Evolutionary conservation across 371 early-diverging fungal species (phyloP), one percentile per base, ranked within the genome.

Genomic region (Lichtheimia corymbifera): DNA sequence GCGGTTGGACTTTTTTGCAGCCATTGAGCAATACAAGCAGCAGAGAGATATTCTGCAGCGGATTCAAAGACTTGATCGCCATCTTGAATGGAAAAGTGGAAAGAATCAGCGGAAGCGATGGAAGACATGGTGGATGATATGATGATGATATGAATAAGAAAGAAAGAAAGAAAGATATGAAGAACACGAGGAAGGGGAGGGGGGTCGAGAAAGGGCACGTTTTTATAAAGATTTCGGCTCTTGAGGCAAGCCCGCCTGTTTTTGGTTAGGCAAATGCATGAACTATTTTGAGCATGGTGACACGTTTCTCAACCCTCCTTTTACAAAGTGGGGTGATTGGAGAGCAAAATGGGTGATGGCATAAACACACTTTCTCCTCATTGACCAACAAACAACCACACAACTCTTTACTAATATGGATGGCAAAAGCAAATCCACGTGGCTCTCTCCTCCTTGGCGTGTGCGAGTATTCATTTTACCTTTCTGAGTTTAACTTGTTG

Each of bases 1-100:
- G 73, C 73, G 9, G 62, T 65, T 28, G 76, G 76, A 61, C 73
- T 76, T 11, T 67, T 68, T 44, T 73, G 71, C 6, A 76, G 73
- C 73, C 73, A 76, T 59, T 76, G 71, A n/a, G 66, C 60, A 22
- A 76, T 67, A 40, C 64, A 67, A 7, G 70, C 65, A 28, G 71
- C 65, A 35, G 71, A 71, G 4, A 67, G 54, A 28, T 59, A 67
- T 11, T 67, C 64, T 12, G 70, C 56, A 22, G 70, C 65, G 13
- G 71, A 59, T 58, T 73, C 73, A 17, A 76, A 62, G 11, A 73
- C 66, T 28, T 58, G 62, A 24, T 73, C 76, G 25, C 73, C 76
- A 27, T 76, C 76, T 65, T 76, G 73, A 54, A 73, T 70, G 20
- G 73, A 72, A 35, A 59, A 67, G 17, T 53, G 53, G 42, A 69